Evolutionary conservation across 257 asterid species (phyloP).

Genomic region (Solanum etuberosum): DNA sequence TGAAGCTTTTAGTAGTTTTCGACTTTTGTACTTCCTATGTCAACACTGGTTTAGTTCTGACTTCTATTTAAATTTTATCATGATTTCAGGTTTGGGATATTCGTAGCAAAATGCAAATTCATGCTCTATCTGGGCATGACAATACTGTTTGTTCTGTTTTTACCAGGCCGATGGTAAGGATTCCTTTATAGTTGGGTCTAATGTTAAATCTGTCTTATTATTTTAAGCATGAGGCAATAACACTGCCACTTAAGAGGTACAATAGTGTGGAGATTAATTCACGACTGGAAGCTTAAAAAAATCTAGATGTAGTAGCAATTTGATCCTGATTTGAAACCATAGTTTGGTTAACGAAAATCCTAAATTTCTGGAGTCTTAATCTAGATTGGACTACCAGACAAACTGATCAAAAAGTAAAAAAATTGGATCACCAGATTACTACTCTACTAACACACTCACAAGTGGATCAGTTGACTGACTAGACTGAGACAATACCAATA

Average conservation of each 20-base stretch:
- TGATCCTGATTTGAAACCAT: neutral
- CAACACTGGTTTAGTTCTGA: neutral
- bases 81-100: slow-evolving; percentile 55
- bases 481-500: neutral
- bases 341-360: neutral
- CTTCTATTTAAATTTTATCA: neutral
- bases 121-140: slow-evolving; percentile 88
- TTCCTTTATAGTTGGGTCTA: neutral
- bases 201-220: neutral
- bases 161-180: slow-evolving; percentile 57
- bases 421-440: neutral
- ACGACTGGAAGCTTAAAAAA: neutral
- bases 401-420: neutral
- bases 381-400: neutral
- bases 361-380: neutral
- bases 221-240: neutral
- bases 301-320: neutral
- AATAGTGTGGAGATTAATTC: neutral
- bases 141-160: slow-evolving; percentile 96
- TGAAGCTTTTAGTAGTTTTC: neutral
- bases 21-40: slow-evolving; percentile 39
- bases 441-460: neutral
- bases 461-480: neutral
- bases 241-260: neutral
- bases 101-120: slow-evolving; percentile 89